Base-by-base conservation (phyloP, 2,329 filamentous ascomycete species). In the Trichoderma sp. region DNA sequence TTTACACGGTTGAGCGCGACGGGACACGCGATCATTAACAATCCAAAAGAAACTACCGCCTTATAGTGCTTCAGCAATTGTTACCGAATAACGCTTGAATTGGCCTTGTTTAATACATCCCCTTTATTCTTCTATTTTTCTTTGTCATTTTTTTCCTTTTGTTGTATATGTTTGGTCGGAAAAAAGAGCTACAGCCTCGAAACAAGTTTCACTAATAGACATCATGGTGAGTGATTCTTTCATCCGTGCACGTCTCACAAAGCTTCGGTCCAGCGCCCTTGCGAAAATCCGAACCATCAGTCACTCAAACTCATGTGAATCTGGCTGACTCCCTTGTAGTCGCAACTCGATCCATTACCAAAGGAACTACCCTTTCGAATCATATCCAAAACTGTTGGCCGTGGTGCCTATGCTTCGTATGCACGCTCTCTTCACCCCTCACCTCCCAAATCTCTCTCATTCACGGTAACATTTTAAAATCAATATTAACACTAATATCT, bases 331-430 rank as follows among this genome's bases (percentile, higher is more conserved):
- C 36, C 51, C 90, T 85, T 86, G 78, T 87, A 97, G 88, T 97
- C 94, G 76, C 96, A 99, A 84, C 84, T 95, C 76, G 94, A 94
- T 79, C 94, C 95, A 75, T 85, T 98, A 65, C 96, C 96, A 28
- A 85, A 79, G 74, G 90, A 97, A 78, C 87, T 99, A 64, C 96
- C 96, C 67, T 99, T 99, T 82, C 91, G 95, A 75, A 92, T 99
- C 79, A 89, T 99, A 78, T 98, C 96, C 73, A 96, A 96, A 81
- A 99, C 96, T 15, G 97, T 99, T 77, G 96, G 96, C 71, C 92
- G 94, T 80, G 96, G 96, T 77, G 96, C 96, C 77, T 99, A 99
- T 87, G 96, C 96, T 80, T 98, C 94, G 95, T 98, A 84, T 82
- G 83, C 83, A 30, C 36, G 15, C 62, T 71, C 60, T 51, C 64